Evolutionary conservation across 495 filamentous ascomycete species (phyloP).

Genomic region (Penicillium silybi): DNA sequence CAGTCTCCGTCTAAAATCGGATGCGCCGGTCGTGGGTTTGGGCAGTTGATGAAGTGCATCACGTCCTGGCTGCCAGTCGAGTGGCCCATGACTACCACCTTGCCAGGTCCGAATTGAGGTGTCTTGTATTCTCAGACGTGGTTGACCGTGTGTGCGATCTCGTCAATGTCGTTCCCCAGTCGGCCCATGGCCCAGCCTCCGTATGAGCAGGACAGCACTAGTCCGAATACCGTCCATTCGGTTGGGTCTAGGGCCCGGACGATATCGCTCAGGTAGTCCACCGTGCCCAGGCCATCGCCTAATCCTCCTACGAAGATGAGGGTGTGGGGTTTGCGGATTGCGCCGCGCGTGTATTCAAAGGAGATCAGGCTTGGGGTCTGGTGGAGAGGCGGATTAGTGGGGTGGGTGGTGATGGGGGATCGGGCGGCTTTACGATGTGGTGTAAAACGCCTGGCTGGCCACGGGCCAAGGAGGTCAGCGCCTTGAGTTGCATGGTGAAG

Average conservation of each 20-base stretch:
- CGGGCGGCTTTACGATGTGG: constrained; percentile 14
- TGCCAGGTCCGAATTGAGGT: constrained; percentile 20
- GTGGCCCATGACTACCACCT: constrained; percentile 61
- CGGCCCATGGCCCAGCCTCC: constrained; percentile 64
- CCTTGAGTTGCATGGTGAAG: constrained; percentile 21
- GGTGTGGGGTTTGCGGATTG: constrained; percentile 22
- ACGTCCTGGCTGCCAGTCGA: constrained; percentile 83
- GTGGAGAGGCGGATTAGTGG: background rate
- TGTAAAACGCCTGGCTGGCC: constrained; percentile 27
- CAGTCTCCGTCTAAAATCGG: constrained; percentile 31
- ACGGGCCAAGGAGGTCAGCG: constrained; percentile 13
- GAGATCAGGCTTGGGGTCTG: constrained; percentile 22
- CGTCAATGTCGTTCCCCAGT: constrained; percentile 61
- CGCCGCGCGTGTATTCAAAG: constrained; percentile 27
- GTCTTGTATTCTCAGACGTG: constrained; percentile 52
- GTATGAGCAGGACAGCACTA: constrained; percentile 58
- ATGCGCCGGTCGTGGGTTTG: constrained; percentile 30
- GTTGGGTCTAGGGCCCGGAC: constrained; percentile 47
- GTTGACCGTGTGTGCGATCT: constrained; percentile 60
- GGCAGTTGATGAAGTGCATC: constrained; percentile 61
- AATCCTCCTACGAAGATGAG: constrained; percentile 42
- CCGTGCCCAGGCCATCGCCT: constrained; percentile 65
- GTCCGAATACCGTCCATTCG: constrained; percentile 54
- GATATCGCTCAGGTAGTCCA: constrained; percentile 50
- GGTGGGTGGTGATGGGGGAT: background rate